Percentiles rank a stretch among this genome's conserved stretches.
phyloP scores from a whole-genome alignment of 2,329 filamentous ascomycete genomes.

The Colletotrichum lini region DNA sequence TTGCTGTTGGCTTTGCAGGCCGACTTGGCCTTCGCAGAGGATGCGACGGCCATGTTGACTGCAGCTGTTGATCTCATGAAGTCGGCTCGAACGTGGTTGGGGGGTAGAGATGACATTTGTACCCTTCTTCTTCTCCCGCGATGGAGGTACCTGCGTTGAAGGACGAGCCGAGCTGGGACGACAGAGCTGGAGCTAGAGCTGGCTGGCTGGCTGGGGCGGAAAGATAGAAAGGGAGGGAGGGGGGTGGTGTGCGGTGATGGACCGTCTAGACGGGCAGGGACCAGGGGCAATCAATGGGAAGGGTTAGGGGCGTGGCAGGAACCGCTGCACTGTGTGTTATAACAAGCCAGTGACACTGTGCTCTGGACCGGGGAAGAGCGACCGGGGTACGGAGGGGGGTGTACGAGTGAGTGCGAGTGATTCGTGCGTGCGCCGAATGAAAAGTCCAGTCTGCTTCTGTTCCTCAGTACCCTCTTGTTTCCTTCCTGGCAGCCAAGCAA shows the following conservation, averaged over 20 bases:
- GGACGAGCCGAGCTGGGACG: conserved; percentile 49
- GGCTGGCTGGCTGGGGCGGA: conserved; percentile 44
- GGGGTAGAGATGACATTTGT: conserved; percentile 79
- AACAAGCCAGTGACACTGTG: conserved; percentile 19
- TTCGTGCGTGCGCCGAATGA: conserved; percentile 17
- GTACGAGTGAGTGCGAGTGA: conserved; percentile 11
- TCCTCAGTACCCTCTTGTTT: conserved; percentile 21
- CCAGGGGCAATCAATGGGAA: conserved; percentile 20
- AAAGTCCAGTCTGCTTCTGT: conserved; percentile 12
- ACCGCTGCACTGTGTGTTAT: conserved; percentile 24
- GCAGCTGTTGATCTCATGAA: conserved; percentile 60
- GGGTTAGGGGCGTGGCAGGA: conserved; percentile 31
- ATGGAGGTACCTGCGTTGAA: conserved; percentile 60
- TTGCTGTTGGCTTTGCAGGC: conserved; percentile 65
- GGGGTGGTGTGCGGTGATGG: conserved; percentile 38
- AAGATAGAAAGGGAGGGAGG: conserved; percentile 42
- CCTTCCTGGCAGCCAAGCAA: conserved; percentile 29
- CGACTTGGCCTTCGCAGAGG: conserved; percentile 71
- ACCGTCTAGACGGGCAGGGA: conserved; percentile 36
- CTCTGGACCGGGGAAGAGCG: conserved; percentile 34
- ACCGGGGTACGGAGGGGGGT: conserved; percentile 17
- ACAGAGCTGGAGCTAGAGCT: conserved; percentile 39
- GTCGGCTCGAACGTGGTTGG: conserved; percentile 64
- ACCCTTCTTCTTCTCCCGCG: conserved; percentile 53
- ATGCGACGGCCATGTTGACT: conserved; percentile 74